Base-by-base conservation (phyloP, 2,329 filamentous ascomycete genomes). In the Aspergillus intermedius region DNA sequence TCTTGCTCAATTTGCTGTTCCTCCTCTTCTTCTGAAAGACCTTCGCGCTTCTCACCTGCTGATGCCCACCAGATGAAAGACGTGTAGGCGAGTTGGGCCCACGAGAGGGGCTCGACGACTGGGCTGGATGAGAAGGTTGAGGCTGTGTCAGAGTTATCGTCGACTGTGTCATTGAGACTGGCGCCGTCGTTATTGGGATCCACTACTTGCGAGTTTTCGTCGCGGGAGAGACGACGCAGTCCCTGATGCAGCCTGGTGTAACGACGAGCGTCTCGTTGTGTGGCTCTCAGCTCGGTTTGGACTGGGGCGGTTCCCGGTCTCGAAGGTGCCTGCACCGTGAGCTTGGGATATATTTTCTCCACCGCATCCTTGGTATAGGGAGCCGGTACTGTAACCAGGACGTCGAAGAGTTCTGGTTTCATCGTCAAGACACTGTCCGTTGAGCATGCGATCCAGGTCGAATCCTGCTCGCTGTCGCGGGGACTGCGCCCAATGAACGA, bases 381-480 rank as follows among this genome's bases (percentile, higher is more conserved):
- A 1, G 82, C 77, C 0, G 90, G 88, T 62, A 97, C 79, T 47
- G 88, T 88, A 51, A 97, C 84, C 35, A 96, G 79, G 59, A 96
- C 78, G 64, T 98, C 93, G 76, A 90, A 97, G 2, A 98, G 79
- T 2, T 86, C 80, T 45, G 84, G 81, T 72, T 97, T 97, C 68
- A 88, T 86, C 42, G 82, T 83, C 12, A 98, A 78, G 50, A 98
- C 93, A 62, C 87, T 91, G 70, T 98, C 93, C 1, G 91, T 97
- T 3, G 91, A 96, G 68, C 91, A 96, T 10, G 91, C 93, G 50
- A 95, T 84, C 90, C 91, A 98, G 35, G 90, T 87, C 12, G 12
- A 78, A 71, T 77, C 59, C 42, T 51, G 45, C 49, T 67, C 61
- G 42, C 61, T 48, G 6, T 37, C 34, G 54, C 62, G 51, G 54